A percentile compares a stretch with the other conserved stretches of the same genome.
These are phyloP conservation scores for Nitzschia inconspicua DNA, from an alignment of 108 stramenopile species.

Conservation along the genomic window DNA sequence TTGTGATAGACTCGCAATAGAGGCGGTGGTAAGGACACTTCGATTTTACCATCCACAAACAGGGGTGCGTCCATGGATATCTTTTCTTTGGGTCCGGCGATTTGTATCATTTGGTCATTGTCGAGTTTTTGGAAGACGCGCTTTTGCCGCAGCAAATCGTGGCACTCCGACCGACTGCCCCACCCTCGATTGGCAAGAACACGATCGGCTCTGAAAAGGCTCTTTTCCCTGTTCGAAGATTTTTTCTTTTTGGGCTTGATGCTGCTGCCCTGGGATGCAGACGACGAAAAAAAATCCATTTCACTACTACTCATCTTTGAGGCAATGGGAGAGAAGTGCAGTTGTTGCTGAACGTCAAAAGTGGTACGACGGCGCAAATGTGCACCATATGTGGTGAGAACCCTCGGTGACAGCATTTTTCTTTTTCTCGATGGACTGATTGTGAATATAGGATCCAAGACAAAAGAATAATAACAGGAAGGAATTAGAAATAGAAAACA, in stretches of 20 bases:
- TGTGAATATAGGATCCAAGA: too few species aligned
- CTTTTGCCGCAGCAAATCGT: conserved; percentile 54
- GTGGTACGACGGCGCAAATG: too few species aligned
- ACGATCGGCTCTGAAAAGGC: conserved; percentile 70
- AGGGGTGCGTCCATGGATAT: conserved; percentile 53
- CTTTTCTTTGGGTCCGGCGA: conserved; percentile 60
- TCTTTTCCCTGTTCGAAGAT: neutral
- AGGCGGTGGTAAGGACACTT: conserved; percentile 58
- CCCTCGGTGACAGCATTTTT: too few species aligned
- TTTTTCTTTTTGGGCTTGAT: conserved; percentile 18
- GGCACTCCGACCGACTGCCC: conserved; percentile 65
- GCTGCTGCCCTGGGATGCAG: too few species aligned
- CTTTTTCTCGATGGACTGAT: too few species aligned
- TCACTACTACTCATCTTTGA: too few species aligned
- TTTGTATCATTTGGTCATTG: conserved; percentile 4
- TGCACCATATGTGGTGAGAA: too few species aligned
- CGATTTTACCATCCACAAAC: conserved; percentile 58
- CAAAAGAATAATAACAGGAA: too few species aligned
- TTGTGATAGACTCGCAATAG: conserved; percentile 72
- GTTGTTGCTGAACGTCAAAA: too few species aligned
- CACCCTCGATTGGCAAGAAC: conserved; percentile 75
- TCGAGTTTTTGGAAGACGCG: conserved; percentile 47
- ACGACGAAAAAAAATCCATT: too few species aligned
- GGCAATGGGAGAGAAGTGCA: too few species aligned
- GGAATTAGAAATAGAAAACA: too few species aligned